Evolutionary conservation across 2,329 filamentous ascomycete genomes (phyloP).

Genomic region (Fusarium cyanostomum): DNA sequence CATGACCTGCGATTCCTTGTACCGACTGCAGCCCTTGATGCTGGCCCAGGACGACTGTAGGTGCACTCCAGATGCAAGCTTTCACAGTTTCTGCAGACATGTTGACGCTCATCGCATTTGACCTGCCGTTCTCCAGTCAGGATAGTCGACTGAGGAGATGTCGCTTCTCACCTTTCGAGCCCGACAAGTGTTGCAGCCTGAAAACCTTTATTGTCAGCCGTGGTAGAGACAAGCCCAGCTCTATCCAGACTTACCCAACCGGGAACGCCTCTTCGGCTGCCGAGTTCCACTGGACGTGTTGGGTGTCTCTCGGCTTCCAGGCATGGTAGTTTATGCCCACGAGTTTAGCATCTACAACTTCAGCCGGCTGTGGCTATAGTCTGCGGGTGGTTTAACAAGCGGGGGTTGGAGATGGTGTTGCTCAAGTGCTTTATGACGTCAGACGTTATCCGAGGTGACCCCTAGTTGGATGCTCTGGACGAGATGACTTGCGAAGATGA

Average conservation of each 20-base stretch:
- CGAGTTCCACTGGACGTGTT: not conserved
- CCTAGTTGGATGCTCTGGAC: too few relatives aligned
- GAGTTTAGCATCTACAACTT: too few relatives aligned
- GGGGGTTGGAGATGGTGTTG: too few relatives aligned
- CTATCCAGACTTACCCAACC: not conserved
- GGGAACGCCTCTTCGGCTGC: slow-evolving; percentile 1
- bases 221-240: not conserved
- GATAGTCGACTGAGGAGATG: not conserved
- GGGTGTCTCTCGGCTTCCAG: too few relatives aligned
- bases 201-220: not conserved
- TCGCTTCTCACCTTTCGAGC: not conserved
- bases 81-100: slow-evolving; percentile 24
- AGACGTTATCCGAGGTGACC: too few relatives aligned
- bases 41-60: not conserved
- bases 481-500: too few relatives aligned
- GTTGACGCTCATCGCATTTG: slow-evolving; percentile 31
- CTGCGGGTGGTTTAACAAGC: too few relatives aligned
- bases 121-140: slow-evolving; percentile 6
- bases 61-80: slow-evolving; percentile 16
- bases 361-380: too few relatives aligned
- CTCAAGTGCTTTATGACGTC: too few relatives aligned
- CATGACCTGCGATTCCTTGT: slow-evolving; percentile 8
- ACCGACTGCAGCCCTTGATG: not conserved
- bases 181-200: slow-evolving; percentile 1
- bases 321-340: too few relatives aligned